Evolutionary conservation across 1,139 yeast species (phyloP).

Genomic region (Pichia sp.): DNA sequence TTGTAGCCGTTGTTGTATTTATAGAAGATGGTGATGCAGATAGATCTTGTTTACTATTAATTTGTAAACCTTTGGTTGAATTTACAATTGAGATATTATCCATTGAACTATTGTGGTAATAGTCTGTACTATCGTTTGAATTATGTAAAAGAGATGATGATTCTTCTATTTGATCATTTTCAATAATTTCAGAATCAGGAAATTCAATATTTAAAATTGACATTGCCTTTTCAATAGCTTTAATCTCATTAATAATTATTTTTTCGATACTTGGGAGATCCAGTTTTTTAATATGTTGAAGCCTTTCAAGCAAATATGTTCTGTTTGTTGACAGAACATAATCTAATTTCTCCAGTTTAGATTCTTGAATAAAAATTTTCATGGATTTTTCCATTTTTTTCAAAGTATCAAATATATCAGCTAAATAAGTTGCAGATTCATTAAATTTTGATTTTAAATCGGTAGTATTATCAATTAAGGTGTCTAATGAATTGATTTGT

Average conservation of each 20-base stretch:
- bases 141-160: not conserved
- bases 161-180: not conserved
- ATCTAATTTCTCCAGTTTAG: constrained; percentile 20
- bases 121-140: constrained; percentile 10
- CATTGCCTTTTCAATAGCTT: constrained; percentile 28
- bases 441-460: constrained; percentile 21
- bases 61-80: constrained; percentile 3
- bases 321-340: constrained; percentile 18
- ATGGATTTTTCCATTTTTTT: constrained; percentile 24
- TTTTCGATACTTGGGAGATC: constrained; percentile 18
- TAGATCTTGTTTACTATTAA: not conserved
- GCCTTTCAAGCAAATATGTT: constrained; percentile 16
- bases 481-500: constrained; percentile 29
- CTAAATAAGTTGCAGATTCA: constrained; percentile 34
- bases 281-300: constrained; percentile 14
- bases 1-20: constrained; percentile 1
- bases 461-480: constrained; percentile 21
- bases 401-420: constrained; percentile 33
- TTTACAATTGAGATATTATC: constrained; percentile 1
- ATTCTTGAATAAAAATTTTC: constrained; percentile 18
- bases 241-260: constrained; percentile 28
- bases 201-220: constrained; percentile 17
- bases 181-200: not conserved
- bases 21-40: constrained; percentile 10
- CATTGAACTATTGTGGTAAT: constrained; percentile 1